A percentile compares a stretch with the other conserved stretches of the same genome.
These are phyloP conservation scores for Mytilinidion resinicola DNA, from an alignment of 495 filamentous ascomycete genomes.

Conservation along the genomic window DNA sequence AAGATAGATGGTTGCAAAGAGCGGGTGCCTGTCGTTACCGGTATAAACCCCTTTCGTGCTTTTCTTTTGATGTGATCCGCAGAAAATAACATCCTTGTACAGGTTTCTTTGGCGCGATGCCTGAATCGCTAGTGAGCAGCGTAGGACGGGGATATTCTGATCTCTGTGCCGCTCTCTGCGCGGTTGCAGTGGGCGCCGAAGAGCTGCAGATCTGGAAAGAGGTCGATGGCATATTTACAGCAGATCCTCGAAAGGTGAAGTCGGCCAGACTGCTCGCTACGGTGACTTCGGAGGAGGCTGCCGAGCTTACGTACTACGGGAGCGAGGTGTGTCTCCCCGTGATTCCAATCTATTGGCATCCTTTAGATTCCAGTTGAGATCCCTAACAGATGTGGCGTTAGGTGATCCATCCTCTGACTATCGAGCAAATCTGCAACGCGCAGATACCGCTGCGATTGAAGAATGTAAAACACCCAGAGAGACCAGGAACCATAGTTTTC, in stretches of 20 bases:
- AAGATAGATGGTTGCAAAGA: conserved; percentile 27
- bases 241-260: conserved; percentile 81
- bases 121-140: conserved; percentile 68
- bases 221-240: conserved; percentile 86
- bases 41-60: conserved; percentile 3
- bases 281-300: conserved; percentile 82
- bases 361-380: conserved; percentile 6
- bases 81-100: not conserved
- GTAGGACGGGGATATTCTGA: conserved; percentile 87
- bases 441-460: conserved; percentile 38
- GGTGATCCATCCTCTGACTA: conserved; percentile 42
- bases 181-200: conserved; percentile 67
- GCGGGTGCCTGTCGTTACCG: conserved; percentile 22
- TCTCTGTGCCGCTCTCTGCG: conserved; percentile 75
- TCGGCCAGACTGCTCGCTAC: conserved; percentile 67
- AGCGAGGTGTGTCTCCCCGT: conserved; percentile 25
- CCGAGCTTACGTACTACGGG: conserved; percentile 87
- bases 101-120: conserved; percentile 84
- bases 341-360: too few species aligned
- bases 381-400: not conserved
- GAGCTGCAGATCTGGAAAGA: conserved; percentile 94
- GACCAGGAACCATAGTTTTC: conserved; percentile 38
- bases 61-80: not conserved
- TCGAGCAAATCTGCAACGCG: conserved; percentile 40
- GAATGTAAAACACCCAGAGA: conserved; percentile 39